Base-by-base conservation (phyloP, 305 asterid species). In the Solanum chacoense region DNA sequence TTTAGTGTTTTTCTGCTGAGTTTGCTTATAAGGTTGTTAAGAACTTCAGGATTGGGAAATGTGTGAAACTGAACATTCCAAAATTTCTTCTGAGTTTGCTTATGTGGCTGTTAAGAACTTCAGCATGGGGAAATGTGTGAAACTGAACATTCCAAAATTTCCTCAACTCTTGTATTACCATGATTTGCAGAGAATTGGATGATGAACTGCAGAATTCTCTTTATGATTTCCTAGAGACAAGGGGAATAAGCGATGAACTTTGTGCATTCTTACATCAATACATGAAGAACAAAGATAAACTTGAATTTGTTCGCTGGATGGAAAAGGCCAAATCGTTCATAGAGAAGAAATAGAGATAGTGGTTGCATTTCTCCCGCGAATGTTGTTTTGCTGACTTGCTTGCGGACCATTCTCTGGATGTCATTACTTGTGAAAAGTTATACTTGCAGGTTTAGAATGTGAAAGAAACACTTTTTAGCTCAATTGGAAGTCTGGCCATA, bases 241-340 rank as follows among this genome's bases (percentile, higher is more conserved):
- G 98, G 92, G 98, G 98, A 88, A 87, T 97, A 89, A 94, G 93
- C 18, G 98, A 96, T 55, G 90, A 91, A 6, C 93, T 97, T 90
- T 94, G 95, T 42, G 95, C 76, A 78, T 95, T 93, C 92, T 90
- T 96, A 94, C 98, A 96, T 91, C 88, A 65, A 24, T 93, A 93
- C 83, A 93, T 94, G 94, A 90, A 35, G 90, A 91, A 92, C 94
- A 97, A 97, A 92, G 99, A 94, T 89, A 95, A 93, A 93, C 93
- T 87, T 38, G 99, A 96, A 91, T 96, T 91, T 88, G 85, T 96
- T 34, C 94, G 93, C 32, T 97, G 98, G 98, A 93, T 97, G 98
- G 95, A 89, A 85, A 93, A 80, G 20, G 69, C 94, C 85, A 91
- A 93, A 89, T 89, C 92, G 84, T 93, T 91, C 89, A 88, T 97